Base-by-base conservation (phyloP, 345 rosid genomes). In the Gossypium australe region DNA sequence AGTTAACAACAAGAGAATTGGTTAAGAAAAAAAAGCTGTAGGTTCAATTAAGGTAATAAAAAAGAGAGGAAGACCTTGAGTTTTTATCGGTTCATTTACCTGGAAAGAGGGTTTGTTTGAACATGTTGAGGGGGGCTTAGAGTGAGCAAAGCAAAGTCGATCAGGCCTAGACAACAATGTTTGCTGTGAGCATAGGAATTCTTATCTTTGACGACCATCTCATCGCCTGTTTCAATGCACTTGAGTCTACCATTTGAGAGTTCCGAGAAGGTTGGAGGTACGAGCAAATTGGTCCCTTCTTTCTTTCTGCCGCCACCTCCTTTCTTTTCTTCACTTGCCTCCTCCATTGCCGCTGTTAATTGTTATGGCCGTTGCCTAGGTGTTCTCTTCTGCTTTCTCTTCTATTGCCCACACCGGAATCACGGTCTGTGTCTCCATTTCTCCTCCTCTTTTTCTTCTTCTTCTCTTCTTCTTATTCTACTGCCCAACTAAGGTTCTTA, bases 191-290 rank as follows among this genome's bases (percentile, higher is more conserved):
- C 78, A 74, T 92, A 94, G 4, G 91, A 80, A 4, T 84, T 94
- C 72, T 82, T 81, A 82, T 89, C 97, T 82, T 87, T 88, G 49
- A 78, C 71, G 4, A 90, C 66, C 86, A 88, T 51, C 78, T 92
- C 92, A 81, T 92, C 93, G 18, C 94, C 97, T 0, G 94, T 94
- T 92, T 92, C 93, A 0, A 84, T 82, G 82, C 97, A 94, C 83
- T 86, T 85, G 76, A 92, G 77, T 70, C 93, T 87, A 27, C 94
- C 93, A 72, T 89, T 92, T 44, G 84, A 81, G 34, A 92, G 79
- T 82, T 82, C 82, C 3, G 78, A 66, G 81, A 88, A 90, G 41
- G 77, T 89, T 14, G 93, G 94, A 14, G 83, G 67, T 1, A 90
- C 94, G 69, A 92, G 79, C 77, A 92, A 77, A 71, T 87, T 74